phyloP scores from a whole-genome alignment of 805 yeast genomes.

The Metschnikowia vanudenii region DNA sequence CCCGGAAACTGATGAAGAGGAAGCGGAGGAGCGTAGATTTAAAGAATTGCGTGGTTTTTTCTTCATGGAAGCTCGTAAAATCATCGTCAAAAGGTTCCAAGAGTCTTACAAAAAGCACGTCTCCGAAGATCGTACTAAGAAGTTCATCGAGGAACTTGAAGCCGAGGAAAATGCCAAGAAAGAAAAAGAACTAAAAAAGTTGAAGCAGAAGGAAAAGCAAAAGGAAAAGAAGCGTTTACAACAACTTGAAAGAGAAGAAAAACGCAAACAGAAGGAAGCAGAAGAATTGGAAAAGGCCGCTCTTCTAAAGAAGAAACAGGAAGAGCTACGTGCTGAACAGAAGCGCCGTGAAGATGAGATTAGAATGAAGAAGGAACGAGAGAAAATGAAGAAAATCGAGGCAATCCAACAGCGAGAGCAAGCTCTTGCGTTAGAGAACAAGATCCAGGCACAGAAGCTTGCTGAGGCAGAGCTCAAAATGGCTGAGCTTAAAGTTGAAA shows the following conservation, averaged over 20 bases:
- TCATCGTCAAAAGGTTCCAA: conserved; percentile 48
- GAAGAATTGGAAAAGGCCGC: conserved; percentile 42
- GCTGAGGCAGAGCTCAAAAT: neutral
- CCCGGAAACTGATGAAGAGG: conserved; percentile 10
- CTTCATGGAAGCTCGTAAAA: conserved; percentile 74
- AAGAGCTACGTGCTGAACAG: conserved; percentile 37
- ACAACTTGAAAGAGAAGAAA: conserved; percentile 64
- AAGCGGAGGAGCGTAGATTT: conserved; percentile 34
- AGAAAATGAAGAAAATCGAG: conserved; percentile 45
- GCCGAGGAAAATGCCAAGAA: conserved; percentile 64
- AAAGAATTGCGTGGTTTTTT: conserved; percentile 79
- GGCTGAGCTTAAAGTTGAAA: no score
- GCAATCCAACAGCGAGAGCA: conserved; percentile 24
- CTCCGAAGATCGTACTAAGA: conserved; percentile 69
- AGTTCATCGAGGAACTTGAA: conserved; percentile 65
- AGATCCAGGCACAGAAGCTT: neutral
- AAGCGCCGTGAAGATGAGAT: conserved; percentile 39
- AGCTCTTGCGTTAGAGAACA: conserved; percentile 8
- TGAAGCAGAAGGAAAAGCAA: conserved; percentile 63
- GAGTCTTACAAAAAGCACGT: conserved; percentile 76
- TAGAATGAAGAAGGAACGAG: conserved; percentile 44
- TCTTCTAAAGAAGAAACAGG: conserved; percentile 31
- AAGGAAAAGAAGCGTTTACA: conserved; percentile 65
- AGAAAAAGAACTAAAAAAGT: conserved; percentile 65
- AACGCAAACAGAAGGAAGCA: conserved; percentile 52